These are phyloP conservation scores for Starmerella tilneyi DNA, from an alignment of 805 yeast genomes.

Conservation along the genomic window DNA sequence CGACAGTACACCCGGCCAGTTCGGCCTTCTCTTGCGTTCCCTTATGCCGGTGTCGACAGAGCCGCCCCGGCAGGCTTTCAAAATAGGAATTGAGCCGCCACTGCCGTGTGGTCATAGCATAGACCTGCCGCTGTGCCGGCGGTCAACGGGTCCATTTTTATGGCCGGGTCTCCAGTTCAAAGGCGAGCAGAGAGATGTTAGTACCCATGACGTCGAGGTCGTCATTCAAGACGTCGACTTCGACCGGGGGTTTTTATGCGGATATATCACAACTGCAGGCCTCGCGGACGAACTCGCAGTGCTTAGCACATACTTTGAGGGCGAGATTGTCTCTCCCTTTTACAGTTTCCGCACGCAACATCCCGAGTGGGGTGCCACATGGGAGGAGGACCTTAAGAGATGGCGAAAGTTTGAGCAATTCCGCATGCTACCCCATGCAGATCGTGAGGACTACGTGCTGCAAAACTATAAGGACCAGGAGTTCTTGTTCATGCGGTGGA, in stretches of 20 bases:
- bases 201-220: constrained; percentile 1
- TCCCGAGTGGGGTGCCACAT: constrained; percentile 6
- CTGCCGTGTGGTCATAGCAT: neutral
- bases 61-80: neutral
- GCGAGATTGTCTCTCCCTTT: constrained; percentile 6
- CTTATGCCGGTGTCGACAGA: constrained; percentile 3
- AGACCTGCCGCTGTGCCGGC: neutral
- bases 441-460: neutral
- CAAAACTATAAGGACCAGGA: neutral
- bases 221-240: constrained; percentile 5
- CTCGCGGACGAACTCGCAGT: constrained; percentile 7
- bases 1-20: too few relatives aligned
- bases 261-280: constrained; percentile 2
- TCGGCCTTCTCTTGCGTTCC: too few relatives aligned
- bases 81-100: neutral
- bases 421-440: neutral
- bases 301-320: constrained; percentile 9
- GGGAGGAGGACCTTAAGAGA: constrained; percentile 1
- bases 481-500: constrained; percentile 5
- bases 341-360: constrained; percentile 6
- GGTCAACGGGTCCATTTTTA: constrained; percentile 4
- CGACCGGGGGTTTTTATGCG: constrained; percentile 6
- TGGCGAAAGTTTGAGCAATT: constrained; percentile 2
- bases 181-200: constrained; percentile 5
- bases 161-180: constrained; percentile 8